Evolutionary conservation across 306 rosid species (phyloP), one percentile per base, ranked within the genome.

Genomic region (Alnus rubra): DNA sequence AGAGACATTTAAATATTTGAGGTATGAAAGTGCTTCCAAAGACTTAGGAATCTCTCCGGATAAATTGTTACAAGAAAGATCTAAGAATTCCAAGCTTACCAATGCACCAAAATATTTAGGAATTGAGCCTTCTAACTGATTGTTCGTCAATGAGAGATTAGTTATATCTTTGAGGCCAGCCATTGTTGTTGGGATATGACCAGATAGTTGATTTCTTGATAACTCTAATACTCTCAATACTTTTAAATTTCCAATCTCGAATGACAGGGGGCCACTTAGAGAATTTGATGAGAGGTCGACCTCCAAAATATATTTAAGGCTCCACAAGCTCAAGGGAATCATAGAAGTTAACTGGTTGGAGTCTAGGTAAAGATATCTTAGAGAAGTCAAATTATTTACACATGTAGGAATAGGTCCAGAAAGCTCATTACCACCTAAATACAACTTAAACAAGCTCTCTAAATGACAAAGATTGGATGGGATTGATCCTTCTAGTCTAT

Each of bases 391-490:
- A 53, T 64, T 74, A 4, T 58, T 55, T 5, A 79, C 30, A 30
- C 83, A 79, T 0, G 69, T 14, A n/a, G 83, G 83, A 35, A 79
- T 44, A 15, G 70, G 39, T 23, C 78, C 74, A 28, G 47, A 79
- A 2, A 79, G 60, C 39, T 9, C 19, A 71, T 75, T 75, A 14
- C 14, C n/a, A 5, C 19, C 23, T 55, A 49, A 6, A 31, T 0
- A 0, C 51, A 67, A 15, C 0, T 4, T 1, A 11, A 15, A 47
- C 14, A 74, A 5, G 16, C 28, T 14, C 3, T 37, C 39, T 50
- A 71, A 14, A 23, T 35, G 56, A 53, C 78, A 60, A 50, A 79
- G 69, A 49, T 72, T 33, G 33, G 33, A 53, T 8, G 82, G 54
- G 28, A 79, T 60, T 9, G 44, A 2, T 10, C 78, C 82, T 19